Evolutionary conservation across 2,329 filamentous ascomycete species (phyloP).

Genomic region (Aspergillus spinulosporus): DNA sequence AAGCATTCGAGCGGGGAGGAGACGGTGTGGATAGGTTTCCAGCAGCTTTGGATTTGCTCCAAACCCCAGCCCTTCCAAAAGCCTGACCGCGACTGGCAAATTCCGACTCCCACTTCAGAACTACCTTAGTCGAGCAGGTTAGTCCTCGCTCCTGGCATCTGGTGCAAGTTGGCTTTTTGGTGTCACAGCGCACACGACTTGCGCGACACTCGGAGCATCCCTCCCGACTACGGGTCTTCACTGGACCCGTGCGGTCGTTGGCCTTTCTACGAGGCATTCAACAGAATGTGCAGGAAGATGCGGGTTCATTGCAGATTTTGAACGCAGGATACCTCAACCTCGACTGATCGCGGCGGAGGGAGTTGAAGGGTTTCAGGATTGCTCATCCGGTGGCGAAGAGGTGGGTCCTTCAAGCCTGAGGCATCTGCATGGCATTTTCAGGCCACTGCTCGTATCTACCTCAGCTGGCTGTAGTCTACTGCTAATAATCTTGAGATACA

Average conservation of each 20-base stretch:
- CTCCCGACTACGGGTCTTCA: slow-evolving; percentile 42
- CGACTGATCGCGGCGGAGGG: background rate
- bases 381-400: background rate
- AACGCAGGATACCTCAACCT: background rate
- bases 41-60: slow-evolving; percentile 35
- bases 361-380: slow-evolving; percentile 1
- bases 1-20: slow-evolving; percentile 20
- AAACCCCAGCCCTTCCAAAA: slow-evolving; percentile 46
- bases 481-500: too few species aligned
- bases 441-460: background rate
- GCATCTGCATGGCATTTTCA: background rate
- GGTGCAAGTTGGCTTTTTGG: slow-evolving; percentile 39
- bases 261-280: slow-evolving; percentile 41
- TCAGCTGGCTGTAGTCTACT: background rate
- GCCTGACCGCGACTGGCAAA: slow-evolving; percentile 44
- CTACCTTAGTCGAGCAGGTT: slow-evolving; percentile 39
- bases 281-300: slow-evolving; percentile 12
- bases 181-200: slow-evolving; percentile 45
- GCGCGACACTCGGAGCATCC: slow-evolving; percentile 45
- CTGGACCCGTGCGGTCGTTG: slow-evolving; percentile 36
- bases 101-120: slow-evolving; percentile 43
- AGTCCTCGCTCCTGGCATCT: slow-evolving; percentile 39
- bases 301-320: slow-evolving; percentile 29
- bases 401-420: slow-evolving; percentile 4
- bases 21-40: slow-evolving; percentile 22